Conservation (phyloP, 371 early-diverging fungal genomes). For the Mortierella sp. region DNA sequence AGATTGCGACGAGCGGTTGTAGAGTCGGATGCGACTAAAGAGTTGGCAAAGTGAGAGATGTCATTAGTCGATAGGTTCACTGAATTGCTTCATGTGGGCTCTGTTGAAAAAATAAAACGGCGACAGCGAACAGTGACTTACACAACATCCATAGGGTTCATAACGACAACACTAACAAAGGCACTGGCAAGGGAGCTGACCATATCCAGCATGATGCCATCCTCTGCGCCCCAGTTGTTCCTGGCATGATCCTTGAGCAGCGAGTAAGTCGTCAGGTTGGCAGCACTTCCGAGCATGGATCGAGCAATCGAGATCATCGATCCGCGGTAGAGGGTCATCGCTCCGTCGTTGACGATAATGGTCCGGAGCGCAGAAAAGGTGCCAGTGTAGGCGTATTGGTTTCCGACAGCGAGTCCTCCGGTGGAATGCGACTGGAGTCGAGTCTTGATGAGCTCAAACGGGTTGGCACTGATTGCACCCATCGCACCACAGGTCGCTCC, state of each 20-base stretch:
- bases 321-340: slow-evolving; percentile 65
- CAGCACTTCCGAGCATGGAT: slow-evolving; percentile 72
- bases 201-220: slow-evolving; percentile 72
- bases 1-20: slow-evolving; percentile 72
- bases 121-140: slow-evolving; percentile 48
- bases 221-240: slow-evolving; percentile 65
- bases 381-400: slow-evolving; percentile 73
- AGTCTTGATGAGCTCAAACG: slow-evolving; percentile 81
- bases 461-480: slow-evolving; percentile 79
- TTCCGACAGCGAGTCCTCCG: slow-evolving; percentile 67
- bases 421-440: slow-evolving; percentile 67
- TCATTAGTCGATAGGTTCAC: background rate
- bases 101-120: background rate
- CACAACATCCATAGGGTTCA: slow-evolving; percentile 83
- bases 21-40: slow-evolving; percentile 70
- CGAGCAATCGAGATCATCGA: slow-evolving; percentile 71
- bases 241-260: slow-evolving; percentile 74
- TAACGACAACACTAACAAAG: slow-evolving; percentile 64
- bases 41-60: background rate
- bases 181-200: slow-evolving; percentile 69
- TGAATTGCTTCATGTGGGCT: background rate
- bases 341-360: slow-evolving; percentile 65
- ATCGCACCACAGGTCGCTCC: slow-evolving; percentile 78
- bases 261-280: slow-evolving; percentile 73
- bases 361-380: slow-evolving; percentile 65